Base-by-base conservation (phyloP, 306 rosid genomes). In the apple (Malus domestica) region DNA sequence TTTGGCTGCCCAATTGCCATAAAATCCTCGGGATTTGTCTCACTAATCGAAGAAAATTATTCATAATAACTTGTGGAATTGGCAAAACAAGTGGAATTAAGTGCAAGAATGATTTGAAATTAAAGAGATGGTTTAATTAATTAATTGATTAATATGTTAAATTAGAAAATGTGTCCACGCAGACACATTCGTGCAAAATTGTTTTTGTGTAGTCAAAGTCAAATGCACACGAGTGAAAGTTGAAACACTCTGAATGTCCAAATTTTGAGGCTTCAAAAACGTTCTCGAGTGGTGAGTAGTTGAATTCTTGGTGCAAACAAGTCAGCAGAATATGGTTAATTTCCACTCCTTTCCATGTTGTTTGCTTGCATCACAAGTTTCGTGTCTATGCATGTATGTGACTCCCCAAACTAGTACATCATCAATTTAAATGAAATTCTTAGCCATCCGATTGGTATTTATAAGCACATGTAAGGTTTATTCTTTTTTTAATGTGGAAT, bases 201-300 rank as follows among this genome's bases (percentile, higher is more conserved):
- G 49, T 8, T 67, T 18, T 66, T 60, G 30, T 5, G 74, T 29
- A 69, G 93, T 87, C 90, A 87, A 89, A 83, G 91, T 87, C 90
- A 89, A 88, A 84, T 79, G 92, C 97, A 88, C 96, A 89, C 93
- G 96, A 88, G 91, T 91, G 98, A 30, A 27, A 27, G 29, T 27
- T 27, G 29, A 81, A 87, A 84, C 83, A 80, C 78, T 59, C 67
- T 77, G 58, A 66, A 76, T 84, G 35, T 73, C 96, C 97, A 84
- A 79, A 72, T 55, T 86, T 88, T 79, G 89, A 88, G 96, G 90
- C 96, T 84, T 88, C 80, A 91, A 87, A 84, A 81, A 84, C 85
- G 93, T 84, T 76, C 86, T 93, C 69, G 98, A 77, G 75, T 79
- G 80, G 32, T 30, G 87, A 66, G 81, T 85, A 88, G 89, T 90